Base-by-base conservation (phyloP, 805 yeast genomes). In the Saturnispora kantuleensis region DNA sequence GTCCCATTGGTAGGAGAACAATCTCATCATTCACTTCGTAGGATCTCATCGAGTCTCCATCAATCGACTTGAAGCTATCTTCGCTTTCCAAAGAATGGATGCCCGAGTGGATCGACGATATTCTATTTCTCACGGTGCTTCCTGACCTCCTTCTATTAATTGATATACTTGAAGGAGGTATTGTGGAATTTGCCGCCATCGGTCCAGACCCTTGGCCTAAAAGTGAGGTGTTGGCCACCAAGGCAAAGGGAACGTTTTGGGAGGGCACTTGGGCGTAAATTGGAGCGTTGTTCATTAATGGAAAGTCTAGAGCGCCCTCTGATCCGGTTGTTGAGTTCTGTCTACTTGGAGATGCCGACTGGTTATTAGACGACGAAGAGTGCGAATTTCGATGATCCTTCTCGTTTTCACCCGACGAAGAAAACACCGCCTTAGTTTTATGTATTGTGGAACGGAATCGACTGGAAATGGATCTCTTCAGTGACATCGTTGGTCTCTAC, bases 1-100 rank as follows among this genome's bases (percentile, higher is more conserved):
- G 60, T 17, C 54, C 55, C 6, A 38, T 46, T 8, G 65, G 65
- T 11, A 60, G 47, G 21, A 60, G 41, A 3, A 60, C 42, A 32
- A 58, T 47, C n/a, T 55, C 51, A 31, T 46, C 34, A 17, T 35
- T 26, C 11, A 37, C 34, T 12, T 42, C 18, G 31, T 36, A 15
- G 17, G 28, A 33, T 8, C 17, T 33, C n/a, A 16, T 17, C 4
- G 43, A 41, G 6, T 29, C 30, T 6, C 28, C 29, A 21, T 6
- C 26, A 10, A 41, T 41, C 4, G 43, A 41, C 18, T 41, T 41
- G 33, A 41, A 41, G n/a, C 38, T 34, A 10, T 34, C 43, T 21
- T 21, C 26, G 8, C 26, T 21, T 21, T 21, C 26, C 26, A 21
- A 21, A 21, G 26, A 21, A 21, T 21, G 26, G 2, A 21, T 6